phyloP scores from a whole-genome alignment of 148 eudicot genomes.

The Persicaria maculosa region DNA sequence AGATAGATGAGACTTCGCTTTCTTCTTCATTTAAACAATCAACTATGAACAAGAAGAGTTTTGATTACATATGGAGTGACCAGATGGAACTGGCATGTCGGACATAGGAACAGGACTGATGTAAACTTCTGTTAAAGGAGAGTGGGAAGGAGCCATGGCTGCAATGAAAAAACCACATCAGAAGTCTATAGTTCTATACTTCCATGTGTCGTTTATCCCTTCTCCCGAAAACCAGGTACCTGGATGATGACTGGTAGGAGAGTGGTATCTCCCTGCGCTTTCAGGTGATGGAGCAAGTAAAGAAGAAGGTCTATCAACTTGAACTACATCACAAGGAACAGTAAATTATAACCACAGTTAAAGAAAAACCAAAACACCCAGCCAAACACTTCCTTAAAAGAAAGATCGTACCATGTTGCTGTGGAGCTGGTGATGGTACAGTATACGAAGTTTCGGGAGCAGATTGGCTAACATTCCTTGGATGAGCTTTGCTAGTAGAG shows the following conservation, averaged over 20 bases:
- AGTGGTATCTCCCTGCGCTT: conserved; percentile 5
- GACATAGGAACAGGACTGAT: conserved; percentile 25
- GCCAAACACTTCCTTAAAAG: not conserved
- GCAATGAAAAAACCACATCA: conserved; percentile 9
- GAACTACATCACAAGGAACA: conserved; percentile 15
- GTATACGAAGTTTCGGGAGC: conserved; percentile 23
- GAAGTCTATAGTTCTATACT: not conserved
- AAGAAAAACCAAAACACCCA: not conserved
- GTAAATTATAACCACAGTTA: not conserved
- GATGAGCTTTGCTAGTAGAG: conserved; percentile 18
- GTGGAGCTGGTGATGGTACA: conserved; percentile 16
- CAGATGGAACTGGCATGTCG: conserved; percentile 15
- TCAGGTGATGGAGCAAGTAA: conserved; percentile 12
- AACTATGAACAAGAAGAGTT: conserved; percentile 14
- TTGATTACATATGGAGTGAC: conserved; percentile 21
- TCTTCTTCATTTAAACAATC: not conserved
- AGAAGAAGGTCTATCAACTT: conserved; percentile 15
- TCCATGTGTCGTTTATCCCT: not conserved
- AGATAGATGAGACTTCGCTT: conserved; percentile 19
- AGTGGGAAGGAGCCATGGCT: conserved; percentile 23
- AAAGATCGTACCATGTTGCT: conserved; percentile 16
- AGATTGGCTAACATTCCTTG: conserved; percentile 15
- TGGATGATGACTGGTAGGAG: conserved; percentile 1
- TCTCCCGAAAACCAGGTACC: conserved; percentile 4
- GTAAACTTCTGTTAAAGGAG: conserved; percentile 18